A percentile compares a stretch with the other conserved stretches of the same genome.
These are phyloP conservation scores for Daucus carota DNA, from an alignment of 129 eudicot genomes.

Conservation along the genomic window DH1_v3.0 NC_030381.2:45014501-45015000, in stretches of 20 bases:
- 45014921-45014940: slow-evolving; percentile 98
- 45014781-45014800: slow-evolving; percentile 11
- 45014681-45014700: background rate
- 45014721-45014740: background rate
- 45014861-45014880: slow-evolving; percentile 15
- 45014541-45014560: too few species aligned
- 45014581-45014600: background rate
- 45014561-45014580: background rate
- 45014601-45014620: background rate
- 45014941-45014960: slow-evolving; percentile 92
- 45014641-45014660: background rate
- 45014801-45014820: background rate
- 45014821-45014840: background rate
- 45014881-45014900: slow-evolving; percentile 11
- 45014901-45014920: slow-evolving; percentile 50
- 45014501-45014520: too few species aligned
- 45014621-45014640: background rate
- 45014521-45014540: too few species aligned
- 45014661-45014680: background rate
- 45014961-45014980: slow-evolving; percentile 93
- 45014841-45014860: background rate
- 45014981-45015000: slow-evolving; percentile 45
- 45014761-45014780: background rate
- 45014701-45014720: background rate
- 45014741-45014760: background rate